Evolutionary conservation across 805 yeast genomes (phyloP), one percentile per base, ranked within the genome.

Genomic region (Saturnispora bothae): DNA sequence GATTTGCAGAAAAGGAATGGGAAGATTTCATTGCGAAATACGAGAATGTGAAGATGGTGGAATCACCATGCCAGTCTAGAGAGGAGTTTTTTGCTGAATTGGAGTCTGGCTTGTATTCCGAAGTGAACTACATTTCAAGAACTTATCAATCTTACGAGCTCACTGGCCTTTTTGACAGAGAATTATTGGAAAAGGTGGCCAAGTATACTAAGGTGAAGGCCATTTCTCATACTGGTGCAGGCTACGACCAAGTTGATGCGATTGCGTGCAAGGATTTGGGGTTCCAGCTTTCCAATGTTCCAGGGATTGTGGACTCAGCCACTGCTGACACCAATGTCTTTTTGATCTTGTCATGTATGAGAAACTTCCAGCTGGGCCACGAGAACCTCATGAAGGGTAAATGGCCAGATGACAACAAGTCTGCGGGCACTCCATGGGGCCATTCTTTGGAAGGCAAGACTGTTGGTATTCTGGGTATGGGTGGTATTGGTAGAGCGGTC

Each of bases 401-500:
- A 40, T 84, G 94, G 89, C 69, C 71, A 16, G 44, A 54, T 4
- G 31, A 38, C 14, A 21, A 28, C 23, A 63, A 64, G 41, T 54
- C 61, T 43, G 73, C 64, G 4, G 81, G 78, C 3, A 69, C 77
- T 0, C 69, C 76, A 5, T 57, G 73, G 31, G 94, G 94, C 6
- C 70, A 70, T 50, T 88, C 79, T 49, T 88, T 92, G 18, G 75
- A 67, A 44, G 84, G 83, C 13, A 78, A 78, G 52, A 66, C 66
- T 14, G 78, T 85, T 20, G 95, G 95, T 34, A 77, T 85, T 39
- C 62, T 82, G 36, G 95, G 95, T 12, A 69, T 85, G 73, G 95
- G 95, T 25, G 94, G 94, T 21, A 85, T 85, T 59, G 95, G 95
- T 33, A 71, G 85, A 40, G 81, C 84, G 27, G 74, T 85, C 40